A percentile compares a stretch with the other conserved stretches of the same genome.
phyloP scores from a whole-genome alignment of 768 basidiomycete species.

The Lactarius hatsudake region DNA sequence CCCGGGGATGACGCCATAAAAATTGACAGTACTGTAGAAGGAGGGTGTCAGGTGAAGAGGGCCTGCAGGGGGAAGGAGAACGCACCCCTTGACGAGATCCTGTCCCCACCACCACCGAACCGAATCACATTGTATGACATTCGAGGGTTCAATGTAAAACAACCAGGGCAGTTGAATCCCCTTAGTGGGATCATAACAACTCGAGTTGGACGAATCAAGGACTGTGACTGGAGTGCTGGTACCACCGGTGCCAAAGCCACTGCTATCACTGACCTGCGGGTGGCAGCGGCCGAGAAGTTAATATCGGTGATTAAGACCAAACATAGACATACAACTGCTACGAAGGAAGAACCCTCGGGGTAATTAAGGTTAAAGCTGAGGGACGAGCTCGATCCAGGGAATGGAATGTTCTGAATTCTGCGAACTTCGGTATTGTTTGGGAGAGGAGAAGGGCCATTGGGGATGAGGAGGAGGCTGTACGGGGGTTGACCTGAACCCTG shows the following conservation, averaged over 20 bases:
- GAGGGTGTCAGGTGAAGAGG: slow-evolving; percentile 1
- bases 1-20: slow-evolving; percentile 75
- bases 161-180: slow-evolving; percentile 52
- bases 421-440: slow-evolving; percentile 62
- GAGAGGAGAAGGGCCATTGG: slow-evolving; percentile 61
- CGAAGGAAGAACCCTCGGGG: slow-evolving; percentile 68
- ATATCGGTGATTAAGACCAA: background rate
- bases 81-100: slow-evolving; percentile 52
- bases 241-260: slow-evolving; percentile 68
- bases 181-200: slow-evolving; percentile 55
- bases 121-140: slow-evolving; percentile 60
- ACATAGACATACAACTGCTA: slow-evolving; percentile 60
- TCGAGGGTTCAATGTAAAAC: slow-evolving; percentile 59
- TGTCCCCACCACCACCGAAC: slow-evolving; percentile 68
- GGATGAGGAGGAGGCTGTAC: slow-evolving; percentile 64
- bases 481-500: slow-evolving; percentile 63
- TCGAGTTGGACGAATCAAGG: slow-evolving; percentile 45
- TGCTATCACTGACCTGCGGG: slow-evolving; percentile 54
- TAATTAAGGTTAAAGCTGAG: slow-evolving; percentile 58
- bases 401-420: slow-evolving; percentile 53
- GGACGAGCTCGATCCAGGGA: slow-evolving; percentile 42
- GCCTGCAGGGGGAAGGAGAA: background rate
- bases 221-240: slow-evolving; percentile 67
- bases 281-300: background rate
- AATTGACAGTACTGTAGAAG: slow-evolving; percentile 51